Evolutionary conservation across 495 filamentous ascomycete species (phyloP), one percentile per base, ranked within the genome.

Genomic region (Trypethelium eluteriae): DNA sequence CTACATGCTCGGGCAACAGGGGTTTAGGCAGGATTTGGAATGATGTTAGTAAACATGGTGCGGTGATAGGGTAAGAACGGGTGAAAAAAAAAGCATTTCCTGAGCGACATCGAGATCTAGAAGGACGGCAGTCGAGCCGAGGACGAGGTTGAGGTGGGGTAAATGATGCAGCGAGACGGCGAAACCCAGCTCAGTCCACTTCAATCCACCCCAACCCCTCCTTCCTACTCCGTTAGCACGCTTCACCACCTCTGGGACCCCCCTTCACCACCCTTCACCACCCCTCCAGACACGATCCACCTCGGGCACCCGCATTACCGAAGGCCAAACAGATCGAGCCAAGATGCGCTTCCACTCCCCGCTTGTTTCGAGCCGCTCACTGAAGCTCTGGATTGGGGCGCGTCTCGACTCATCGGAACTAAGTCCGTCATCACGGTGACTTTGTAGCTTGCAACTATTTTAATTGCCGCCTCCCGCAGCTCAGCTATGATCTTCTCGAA

Each of bases 21-120:
- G 25, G 25, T 25, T 46, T 53, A n/a, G n/a, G 16, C 49, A 25
- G 49, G 49, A 53, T 53, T 53, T 53, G 49, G 49, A 53, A 53
- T 53, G 5, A 14, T 53, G 11, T 9, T 11, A 14, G n/a, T n/a
- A 25, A 53, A 5, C 9, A 53, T 16, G n/a, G 49, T 5, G 16
- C 11, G 12, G 49, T 5, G n/a, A 44, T 44, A 44, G 41, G 41
- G 6, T 14, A 53, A 53, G 16, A 5, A 53, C 11, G 49, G 18
- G 41, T 14, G 49, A 9, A 53, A 18, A 18, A 18, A 53, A 25
- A 25, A 25, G 25, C 25, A 25, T 25, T 25, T 25, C 25, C 25
- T 25, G n/a, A 14, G 11, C 49, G 5, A 53, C 9, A 14, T 14
- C 10, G 16, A 18, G 16, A 53, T 53, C 49, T 53, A 53, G 49